Base-by-base conservation (phyloP, 2,329 filamentous ascomycete species). In the Xylariomycetidae sp. region DNA sequence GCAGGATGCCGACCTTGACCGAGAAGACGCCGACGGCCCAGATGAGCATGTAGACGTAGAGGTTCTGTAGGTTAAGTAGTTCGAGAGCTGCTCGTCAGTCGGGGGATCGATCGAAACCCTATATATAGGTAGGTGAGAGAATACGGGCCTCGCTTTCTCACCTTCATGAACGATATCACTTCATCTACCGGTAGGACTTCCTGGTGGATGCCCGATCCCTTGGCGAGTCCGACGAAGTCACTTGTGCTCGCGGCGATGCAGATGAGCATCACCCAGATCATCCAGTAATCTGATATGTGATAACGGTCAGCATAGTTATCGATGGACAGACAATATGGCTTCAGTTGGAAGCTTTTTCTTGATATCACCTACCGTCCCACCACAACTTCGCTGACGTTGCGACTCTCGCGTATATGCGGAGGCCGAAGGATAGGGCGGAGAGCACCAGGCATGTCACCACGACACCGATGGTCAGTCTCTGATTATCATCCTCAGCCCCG, bases 1-100 rank as follows among this genome's bases (percentile, higher is more conserved):
- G 43, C 8, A 54, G 38, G 27, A 53, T 52, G 19, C 51, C 51
- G 28, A 53, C 42, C 30, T 54, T 54, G 25, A 54, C 51, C 11
- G 46, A 36, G 33, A 52, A 53, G 27, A 52, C 49, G 13, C 48
- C 46, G 6, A 39, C 29, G 15, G 42, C 49, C 51, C 51, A 54
- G 29, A 53, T 43, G 15, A 54, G 22, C 48, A 51, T 48, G 19
- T 49, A 52, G 11, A 47, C 37, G 36, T 45, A 54, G 19, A 54
- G 48, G 22, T 42, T 41, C 48, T 49, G 30, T 27, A 30, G 7
- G 16, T 32, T 30, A 13, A 25, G 29, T 30, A 33, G 29, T n/a
- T n/a, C n/a, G n/a, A n/a, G n/a, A n/a, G n/a, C n/a, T n/a, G n/a
- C n/a, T n/a, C n/a, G n/a, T n/a, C n/a, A n/a, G n/a, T n/a, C n/a